Evolutionary conservation across 768 basidiomycete genomes (phyloP), one percentile per base, ranked within the genome.

Genomic region (Naganishia friedmannii): DNA sequence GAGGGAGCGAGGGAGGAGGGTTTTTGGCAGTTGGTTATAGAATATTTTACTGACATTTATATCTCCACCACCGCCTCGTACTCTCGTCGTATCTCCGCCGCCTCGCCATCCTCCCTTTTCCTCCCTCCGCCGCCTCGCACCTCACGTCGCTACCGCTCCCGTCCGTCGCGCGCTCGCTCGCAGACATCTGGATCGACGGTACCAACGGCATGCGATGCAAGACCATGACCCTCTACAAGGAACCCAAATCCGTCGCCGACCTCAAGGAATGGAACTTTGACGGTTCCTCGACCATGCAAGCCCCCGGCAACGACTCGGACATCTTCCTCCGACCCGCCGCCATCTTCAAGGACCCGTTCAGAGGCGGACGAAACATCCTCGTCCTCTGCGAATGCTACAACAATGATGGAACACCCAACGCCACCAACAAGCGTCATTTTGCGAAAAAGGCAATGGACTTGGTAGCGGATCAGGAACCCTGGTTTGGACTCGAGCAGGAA

Each of bases 201-300:
- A 90, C 97, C 80, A 86, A 87, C 74, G 95, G 91, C 73, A 87
- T 96, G 73, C 92, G 96, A 81, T 95, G 89, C 77, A 99, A 99
- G 87, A 98, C 94, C 74, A 96, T 90, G 94, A 97, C 95, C 73
- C 87, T 94, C 79, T 83, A 85, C 83, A 89, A 91, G 83, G 88
- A 90, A 80, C 87, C 93, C 77, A 89, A 88, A 73, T 89, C 91
- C 81, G 89, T 99, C 76, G 87, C 87, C 76, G 87, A 92, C 77
- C 90, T 98, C 75, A 93, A 95, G 77, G 87, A 91, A 81, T 99
- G 95, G 95, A 95, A 98, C 85, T 99, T 99, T 79, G 95, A 99
- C 81, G 95, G 95, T 77, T 95, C 93, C 58, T 94, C 92, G 51
- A 96, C 94, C 80, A 92, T 92, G 83, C 96, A 99, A 82, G 96